These are phyloP conservation scores for Prunus campanulata DNA, from an alignment of 306 rosid species.

Conservation along the genomic window DNA sequence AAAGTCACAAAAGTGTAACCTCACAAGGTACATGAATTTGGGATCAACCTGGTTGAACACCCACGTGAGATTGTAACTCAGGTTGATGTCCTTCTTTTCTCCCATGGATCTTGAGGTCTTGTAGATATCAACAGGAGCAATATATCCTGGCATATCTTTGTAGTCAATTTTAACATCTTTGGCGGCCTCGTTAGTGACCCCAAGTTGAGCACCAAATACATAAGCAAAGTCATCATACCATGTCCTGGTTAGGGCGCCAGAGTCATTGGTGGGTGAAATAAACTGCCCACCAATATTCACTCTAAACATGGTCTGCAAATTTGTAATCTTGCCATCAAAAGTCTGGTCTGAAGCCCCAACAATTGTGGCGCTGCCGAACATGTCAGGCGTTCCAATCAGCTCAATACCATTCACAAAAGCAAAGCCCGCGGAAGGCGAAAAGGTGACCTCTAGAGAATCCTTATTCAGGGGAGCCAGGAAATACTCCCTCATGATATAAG, in stretches of 20 bases:
- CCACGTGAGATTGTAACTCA: conserved; percentile 42
- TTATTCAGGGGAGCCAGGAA: conserved; percentile 18
- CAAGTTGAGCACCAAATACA: conserved; percentile 34
- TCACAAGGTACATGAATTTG: conserved; percentile 45
- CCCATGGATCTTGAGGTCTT: conserved; percentile 47
- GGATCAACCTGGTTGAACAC: conserved; percentile 43
- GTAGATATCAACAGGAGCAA: conserved; percentile 40
- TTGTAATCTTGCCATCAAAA: conserved; percentile 18
- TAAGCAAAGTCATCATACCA: conserved; percentile 50
- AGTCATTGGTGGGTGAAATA: conserved; percentile 39
- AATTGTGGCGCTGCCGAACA: conserved; percentile 22
- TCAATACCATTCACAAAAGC: conserved; percentile 50
- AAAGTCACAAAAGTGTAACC: conserved; percentile 49
- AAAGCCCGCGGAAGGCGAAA: conserved; percentile 35
- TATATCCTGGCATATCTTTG: conserved; percentile 21
- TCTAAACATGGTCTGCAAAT: conserved; percentile 40
- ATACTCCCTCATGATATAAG: conserved; percentile 39
- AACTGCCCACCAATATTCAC: conserved; percentile 46
- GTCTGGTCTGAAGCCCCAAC: conserved; percentile 24
- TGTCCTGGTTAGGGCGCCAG: conserved; percentile 32
- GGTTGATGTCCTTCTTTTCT: conserved; percentile 13
- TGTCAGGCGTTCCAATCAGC: conserved; percentile 27
- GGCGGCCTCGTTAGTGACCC: conserved; percentile 22
- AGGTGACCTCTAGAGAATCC: conserved; percentile 29
- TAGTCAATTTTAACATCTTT: conserved; percentile 22